These are phyloP conservation scores for Talaromyces rugulosus DNA, from an alignment of 2,329 filamentous ascomycete species.

Conservation along the genomic window DNA sequence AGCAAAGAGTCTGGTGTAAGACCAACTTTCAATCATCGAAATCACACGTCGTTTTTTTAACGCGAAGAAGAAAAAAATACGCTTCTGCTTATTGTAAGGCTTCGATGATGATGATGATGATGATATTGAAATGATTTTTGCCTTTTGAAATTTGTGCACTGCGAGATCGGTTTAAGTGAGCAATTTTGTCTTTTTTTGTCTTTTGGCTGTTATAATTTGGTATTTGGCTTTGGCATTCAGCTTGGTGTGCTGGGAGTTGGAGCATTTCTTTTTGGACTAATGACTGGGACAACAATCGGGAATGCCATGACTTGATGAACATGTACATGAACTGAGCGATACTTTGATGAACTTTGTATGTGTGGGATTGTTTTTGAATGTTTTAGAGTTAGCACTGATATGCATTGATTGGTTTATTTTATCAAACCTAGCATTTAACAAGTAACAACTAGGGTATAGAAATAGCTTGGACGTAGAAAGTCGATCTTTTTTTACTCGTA, in stretches of 20 bases:
- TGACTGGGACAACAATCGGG: constrained; percentile 24
- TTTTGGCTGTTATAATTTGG: constrained; percentile 16
- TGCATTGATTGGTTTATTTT: not conserved
- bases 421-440: too few relatives aligned
- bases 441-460: not conserved
- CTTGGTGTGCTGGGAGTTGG: constrained; percentile 17
- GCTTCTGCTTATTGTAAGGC: not conserved
- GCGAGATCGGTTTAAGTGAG: not conserved
- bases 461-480: not conserved
- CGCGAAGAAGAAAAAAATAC: not conserved
- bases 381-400: not conserved
- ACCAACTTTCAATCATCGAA: constrained; percentile 28
- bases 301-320: constrained; percentile 33
- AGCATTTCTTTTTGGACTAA: constrained; percentile 20
- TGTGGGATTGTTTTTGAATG: constrained; percentile 8
- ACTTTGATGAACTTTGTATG: constrained; percentile 23
- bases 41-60: constrained; percentile 32
- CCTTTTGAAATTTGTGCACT: not conserved
- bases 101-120: not conserved
- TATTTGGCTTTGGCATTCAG: constrained; percentile 15
- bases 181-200: constrained; percentile 13
- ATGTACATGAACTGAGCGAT: constrained; percentile 37
- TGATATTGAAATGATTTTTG: not conserved
- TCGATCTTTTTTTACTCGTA: not conserved
- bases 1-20: constrained; percentile 31